Evolutionary conservation across 768 basidiomycete species (phyloP).

Genomic region (Termitomyces sp.): DNA sequence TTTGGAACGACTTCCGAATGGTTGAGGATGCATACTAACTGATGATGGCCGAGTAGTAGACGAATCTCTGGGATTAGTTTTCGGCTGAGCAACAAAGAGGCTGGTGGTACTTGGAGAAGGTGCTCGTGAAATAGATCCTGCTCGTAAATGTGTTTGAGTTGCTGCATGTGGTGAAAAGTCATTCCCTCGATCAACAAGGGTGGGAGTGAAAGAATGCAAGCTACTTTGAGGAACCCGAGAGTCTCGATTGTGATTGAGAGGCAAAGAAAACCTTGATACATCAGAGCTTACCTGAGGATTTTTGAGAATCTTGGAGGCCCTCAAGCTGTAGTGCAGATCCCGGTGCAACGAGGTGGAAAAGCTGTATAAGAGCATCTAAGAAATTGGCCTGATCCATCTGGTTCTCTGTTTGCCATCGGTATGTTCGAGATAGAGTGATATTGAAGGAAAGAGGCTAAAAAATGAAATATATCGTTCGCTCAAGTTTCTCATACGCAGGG

Average conservation of each 20-base stretch:
- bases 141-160: constrained; percentile 19
- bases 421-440: constrained; percentile 83
- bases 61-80: constrained; percentile 13
- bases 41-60: constrained; percentile 24
- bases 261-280: neutral
- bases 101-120: constrained; percentile 32
- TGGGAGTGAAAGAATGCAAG: constrained; percentile 18
- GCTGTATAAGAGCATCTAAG: constrained; percentile 56
- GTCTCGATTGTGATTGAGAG: neutral
- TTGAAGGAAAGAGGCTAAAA: constrained; percentile 62
- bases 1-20: constrained; percentile 20
- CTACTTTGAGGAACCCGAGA: constrained; percentile 7
- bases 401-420: constrained; percentile 85
- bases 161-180: constrained; percentile 16
- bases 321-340: constrained; percentile 49
- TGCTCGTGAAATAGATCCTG: constrained; percentile 26
- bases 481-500: constrained; percentile 4
- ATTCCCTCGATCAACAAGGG: constrained; percentile 20
- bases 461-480: constrained; percentile 9
- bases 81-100: constrained; percentile 11
- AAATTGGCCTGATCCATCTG: constrained; percentile 68
- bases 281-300: constrained; percentile 24
- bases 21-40: constrained; percentile 25
- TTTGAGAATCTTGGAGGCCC: constrained; percentile 44
- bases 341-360: constrained; percentile 46